These are phyloP conservation scores for Apophysomyces trapeziformis DNA, from an alignment of 371 early-diverging fungal species.

Conservation along the genomic window DNA sequence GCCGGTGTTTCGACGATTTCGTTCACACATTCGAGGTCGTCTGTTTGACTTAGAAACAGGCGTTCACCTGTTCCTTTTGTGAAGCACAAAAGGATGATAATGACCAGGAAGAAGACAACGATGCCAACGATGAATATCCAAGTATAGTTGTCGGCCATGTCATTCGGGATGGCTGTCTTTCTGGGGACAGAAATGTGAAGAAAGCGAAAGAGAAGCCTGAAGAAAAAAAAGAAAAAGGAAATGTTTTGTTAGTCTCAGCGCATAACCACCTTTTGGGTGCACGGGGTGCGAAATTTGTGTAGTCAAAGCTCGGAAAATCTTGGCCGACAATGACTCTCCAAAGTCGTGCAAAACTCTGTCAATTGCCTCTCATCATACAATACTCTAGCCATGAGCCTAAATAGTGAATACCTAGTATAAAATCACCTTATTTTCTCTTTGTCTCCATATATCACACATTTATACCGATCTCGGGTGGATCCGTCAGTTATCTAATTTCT, in stretches of 20 bases:
- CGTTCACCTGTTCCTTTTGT: constrained; percentile 46
- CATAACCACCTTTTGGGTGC: not conserved
- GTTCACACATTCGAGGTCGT: constrained; percentile 37
- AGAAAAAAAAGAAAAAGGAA: constrained; percentile 17
- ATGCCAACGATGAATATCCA: constrained; percentile 53
- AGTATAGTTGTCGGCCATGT: constrained; percentile 36
- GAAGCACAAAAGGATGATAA: constrained; percentile 48
- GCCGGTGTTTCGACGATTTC: constrained; percentile 47
- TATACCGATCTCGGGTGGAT: too few relatives aligned
- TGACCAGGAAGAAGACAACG: constrained; percentile 49
- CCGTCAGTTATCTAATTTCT: too few relatives aligned
- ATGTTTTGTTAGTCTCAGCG: not conserved
- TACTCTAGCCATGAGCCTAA: too few relatives aligned
- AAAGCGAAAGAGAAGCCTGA: not conserved
- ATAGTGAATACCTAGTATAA: too few relatives aligned
- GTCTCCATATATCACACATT: too few relatives aligned
- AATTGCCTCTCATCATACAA: too few relatives aligned
- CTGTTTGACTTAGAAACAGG: constrained; percentile 33
- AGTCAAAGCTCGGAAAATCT: too few relatives aligned
- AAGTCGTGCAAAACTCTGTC: not conserved
- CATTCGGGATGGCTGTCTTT: constrained; percentile 3
- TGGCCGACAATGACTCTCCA: not conserved
- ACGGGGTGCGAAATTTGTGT: too few relatives aligned
- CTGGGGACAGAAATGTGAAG: constrained; percentile 2
- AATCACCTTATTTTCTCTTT: too few relatives aligned